Base-by-base conservation (phyloP, 371 early-diverging fungal species). In the Mortierella sp. region DNA sequence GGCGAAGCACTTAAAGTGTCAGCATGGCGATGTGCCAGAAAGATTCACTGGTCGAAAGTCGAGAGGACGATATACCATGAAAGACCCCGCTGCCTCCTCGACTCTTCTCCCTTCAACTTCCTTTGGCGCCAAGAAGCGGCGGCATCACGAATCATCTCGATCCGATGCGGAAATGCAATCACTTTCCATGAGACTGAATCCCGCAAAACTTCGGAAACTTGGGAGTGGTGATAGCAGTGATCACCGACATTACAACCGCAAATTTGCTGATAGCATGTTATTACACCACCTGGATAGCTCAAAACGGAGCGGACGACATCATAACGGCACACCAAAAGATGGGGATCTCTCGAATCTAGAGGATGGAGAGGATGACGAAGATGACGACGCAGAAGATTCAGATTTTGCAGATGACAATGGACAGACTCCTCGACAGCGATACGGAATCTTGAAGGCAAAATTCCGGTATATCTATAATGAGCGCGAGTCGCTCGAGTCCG, bases 371-470 rank as follows among this genome's bases (percentile, higher is more conserved):
- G 51, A 65, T 5, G 66, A 54, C 9, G 62, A 78, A 26, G 73
- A 73, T 24, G 72, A 72, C n/a, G 73, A 70, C 30, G 75, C 66
- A 30, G 81, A 81, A 8, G 81, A 81, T n/a, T 75, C 72, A 22
- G 81, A 81, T 55, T 75, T 81, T 37, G 81, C 64, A 49, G 51
- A 45, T 1, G 76, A 66, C 37, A 69, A 68, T 51, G 83, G 83
- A 6, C 76, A 72, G 28, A 75, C 79, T 1, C 78, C 84, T 1
- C 55, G 68, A 12, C 71, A 81, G 35, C 86, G 86, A 54, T 90
- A 90, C 57, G 85, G 83, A 57, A 66, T 90, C 5, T 85, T 89
- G 26, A 90, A 89, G 76, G 89, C 88, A 30, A 88, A 89, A 64
- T 83, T 87, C 47, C 80, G 72, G 12, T 90, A 90, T 60, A 86